Conservation (phyloP, 2,329 filamentous ascomycete genomes). For the Xylariaceae sp. region DNA sequence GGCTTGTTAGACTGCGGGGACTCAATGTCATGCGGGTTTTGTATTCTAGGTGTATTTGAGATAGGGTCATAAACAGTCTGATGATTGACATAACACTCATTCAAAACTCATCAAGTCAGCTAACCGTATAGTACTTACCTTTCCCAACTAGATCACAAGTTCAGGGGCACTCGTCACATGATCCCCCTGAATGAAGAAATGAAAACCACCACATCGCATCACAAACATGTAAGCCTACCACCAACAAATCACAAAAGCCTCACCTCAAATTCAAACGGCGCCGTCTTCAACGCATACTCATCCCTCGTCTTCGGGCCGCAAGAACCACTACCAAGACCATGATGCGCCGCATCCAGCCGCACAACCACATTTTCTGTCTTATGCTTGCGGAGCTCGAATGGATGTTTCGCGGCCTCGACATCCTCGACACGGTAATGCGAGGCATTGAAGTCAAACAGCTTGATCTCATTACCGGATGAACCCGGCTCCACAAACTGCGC, state of each 20-base stretch:
- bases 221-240: not conserved
- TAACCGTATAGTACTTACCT: no score
- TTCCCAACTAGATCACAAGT: no score
- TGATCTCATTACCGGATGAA: constrained; percentile 33
- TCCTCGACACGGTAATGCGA: constrained; percentile 48
- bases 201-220: not conserved
- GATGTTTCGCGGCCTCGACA: constrained; percentile 56
- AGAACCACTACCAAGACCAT: constrained; percentile 58
- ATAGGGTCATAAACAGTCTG: no score
- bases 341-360: constrained; percentile 55
- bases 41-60: no score
- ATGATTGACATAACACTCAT: no score
- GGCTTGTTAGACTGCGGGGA: no score
- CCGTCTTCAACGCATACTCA: constrained; percentile 40
- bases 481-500: constrained; percentile 28
- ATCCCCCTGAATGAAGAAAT: not conserved
- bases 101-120: no score
- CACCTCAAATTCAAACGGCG: constrained; percentile 40
- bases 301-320: constrained; percentile 54
- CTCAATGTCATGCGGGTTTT: no score
- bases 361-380: constrained; percentile 51
- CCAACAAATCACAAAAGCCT: constrained; percentile 28
- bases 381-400: constrained; percentile 52
- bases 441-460: constrained; percentile 50
- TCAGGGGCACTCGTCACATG: not conserved